Evolutionary conservation across 495 filamentous ascomycete genomes (phyloP).

Genomic region (Rhizodiscina lignyota): DNA sequence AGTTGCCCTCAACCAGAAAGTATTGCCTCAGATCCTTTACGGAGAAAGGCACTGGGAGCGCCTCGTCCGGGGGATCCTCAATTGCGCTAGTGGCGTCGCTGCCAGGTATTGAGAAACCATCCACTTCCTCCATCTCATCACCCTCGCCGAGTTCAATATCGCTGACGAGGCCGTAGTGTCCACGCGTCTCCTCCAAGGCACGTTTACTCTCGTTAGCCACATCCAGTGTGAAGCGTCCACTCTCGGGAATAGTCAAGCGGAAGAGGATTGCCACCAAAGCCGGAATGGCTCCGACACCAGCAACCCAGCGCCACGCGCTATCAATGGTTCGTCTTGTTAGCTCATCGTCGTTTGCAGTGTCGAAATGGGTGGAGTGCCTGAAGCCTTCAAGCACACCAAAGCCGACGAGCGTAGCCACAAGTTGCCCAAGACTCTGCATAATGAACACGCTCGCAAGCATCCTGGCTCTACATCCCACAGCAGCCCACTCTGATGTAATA

Average conservation of each 20-base stretch:
- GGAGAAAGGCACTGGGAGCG: neutral
- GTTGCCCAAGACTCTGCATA: constrained; percentile 48
- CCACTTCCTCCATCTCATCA: neutral
- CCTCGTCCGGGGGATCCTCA: neutral
- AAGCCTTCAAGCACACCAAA: too few species aligned
- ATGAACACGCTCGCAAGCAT: constrained; percentile 55
- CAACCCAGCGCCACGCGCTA: constrained; percentile 40
- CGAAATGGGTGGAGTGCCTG: too few species aligned
- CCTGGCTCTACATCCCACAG: constrained; percentile 35
- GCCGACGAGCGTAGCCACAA: constrained; percentile 30
- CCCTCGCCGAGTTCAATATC: neutral
- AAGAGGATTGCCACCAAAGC: constrained; percentile 34
- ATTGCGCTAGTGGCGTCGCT: too few species aligned
- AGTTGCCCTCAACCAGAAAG: constrained; percentile 31
- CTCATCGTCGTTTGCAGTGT: too few species aligned
- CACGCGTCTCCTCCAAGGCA: constrained; percentile 3
- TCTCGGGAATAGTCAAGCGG: neutral
- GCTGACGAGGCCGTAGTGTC: too few species aligned
- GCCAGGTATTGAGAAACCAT: too few species aligned
- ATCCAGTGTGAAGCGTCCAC: constrained; percentile 2
- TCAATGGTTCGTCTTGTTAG: constrained; percentile 25
- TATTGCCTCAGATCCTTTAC: neutral
- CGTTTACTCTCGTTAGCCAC: constrained; percentile 2
- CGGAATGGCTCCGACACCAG: constrained; percentile 43
- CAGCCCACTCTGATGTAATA: constrained; percentile 47